Evolutionary conservation across 305 asterid genomes (phyloP).

Genomic region (Ilex paraguariensis): DNA sequence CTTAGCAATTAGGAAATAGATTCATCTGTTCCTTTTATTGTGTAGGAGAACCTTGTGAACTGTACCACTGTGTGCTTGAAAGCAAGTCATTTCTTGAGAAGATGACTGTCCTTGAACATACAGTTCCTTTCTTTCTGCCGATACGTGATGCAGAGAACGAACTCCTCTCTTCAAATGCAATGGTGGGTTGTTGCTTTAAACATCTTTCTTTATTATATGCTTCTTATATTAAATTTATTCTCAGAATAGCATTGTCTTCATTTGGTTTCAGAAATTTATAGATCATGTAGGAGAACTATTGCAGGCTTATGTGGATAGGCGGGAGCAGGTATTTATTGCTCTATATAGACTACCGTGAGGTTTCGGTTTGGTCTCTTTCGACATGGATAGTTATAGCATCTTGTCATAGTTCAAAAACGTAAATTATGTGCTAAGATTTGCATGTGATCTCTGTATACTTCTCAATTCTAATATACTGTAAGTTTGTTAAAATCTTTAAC

Average conservation of each 20-base stretch:
- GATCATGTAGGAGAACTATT: slow-evolving; percentile 88
- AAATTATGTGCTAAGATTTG: no score
- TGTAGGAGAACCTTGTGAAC: slow-evolving; percentile 93
- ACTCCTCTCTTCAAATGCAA: slow-evolving; percentile 84
- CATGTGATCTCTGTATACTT: no score
- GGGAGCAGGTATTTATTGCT: slow-evolving; percentile 75
- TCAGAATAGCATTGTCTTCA: slow-evolving; percentile 7
- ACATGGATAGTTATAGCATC: no score
- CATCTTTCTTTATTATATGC: slow-evolving; percentile 16
- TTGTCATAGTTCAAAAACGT: no score
- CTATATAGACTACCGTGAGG: slow-evolving; percentile 1
- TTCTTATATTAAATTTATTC: slow-evolving; percentile 2
- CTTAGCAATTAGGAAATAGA: no score
- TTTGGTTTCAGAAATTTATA: slow-evolving; percentile 80
- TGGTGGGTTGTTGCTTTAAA: slow-evolving; percentile 39
- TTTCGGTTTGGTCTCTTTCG: no score
- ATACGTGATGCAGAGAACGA: slow-evolving; percentile 84
- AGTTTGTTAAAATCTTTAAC: no score
- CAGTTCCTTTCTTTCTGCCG: slow-evolving; percentile 96
- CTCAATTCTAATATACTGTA: no score
- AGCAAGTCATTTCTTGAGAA: slow-evolving; percentile 99
- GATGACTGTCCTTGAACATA: slow-evolving; percentile 91
- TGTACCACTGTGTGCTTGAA: slow-evolving; percentile 96
- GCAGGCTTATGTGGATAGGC: slow-evolving; percentile 94
- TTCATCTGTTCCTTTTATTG: slow-evolving; percentile 15